Evolutionary conservation across 1,284 basidiomycete species (phyloP).

Genomic region (Marasmius fiardii): DNA sequence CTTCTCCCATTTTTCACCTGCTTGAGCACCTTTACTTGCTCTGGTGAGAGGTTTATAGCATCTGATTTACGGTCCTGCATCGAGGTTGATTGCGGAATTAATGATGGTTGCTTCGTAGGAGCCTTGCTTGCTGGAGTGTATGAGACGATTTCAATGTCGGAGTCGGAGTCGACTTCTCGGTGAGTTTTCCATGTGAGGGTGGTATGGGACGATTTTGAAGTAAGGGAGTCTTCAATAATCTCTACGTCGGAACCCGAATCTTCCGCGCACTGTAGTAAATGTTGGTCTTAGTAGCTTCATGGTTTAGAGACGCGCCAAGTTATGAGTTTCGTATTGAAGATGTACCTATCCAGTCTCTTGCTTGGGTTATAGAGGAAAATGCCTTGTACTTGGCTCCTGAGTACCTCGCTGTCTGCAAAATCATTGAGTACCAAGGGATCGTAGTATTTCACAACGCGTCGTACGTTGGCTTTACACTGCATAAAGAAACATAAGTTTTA

Average conservation of each 20-base stretch:
- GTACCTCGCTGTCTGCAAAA: conserved; percentile 41
- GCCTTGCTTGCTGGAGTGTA: conserved; percentile 1
- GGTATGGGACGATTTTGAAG: neutral
- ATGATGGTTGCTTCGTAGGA: neutral
- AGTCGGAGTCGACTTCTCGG: conserved; percentile 1
- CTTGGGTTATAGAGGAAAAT: conserved; percentile 38
- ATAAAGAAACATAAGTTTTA: neutral
- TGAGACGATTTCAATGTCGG: conserved; percentile 12
- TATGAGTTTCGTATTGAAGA: neutral
- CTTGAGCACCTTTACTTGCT: conserved; percentile 32
- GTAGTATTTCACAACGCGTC: neutral
- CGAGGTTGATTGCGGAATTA: neutral
- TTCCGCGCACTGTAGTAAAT: neutral
- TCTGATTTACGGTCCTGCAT: neutral
- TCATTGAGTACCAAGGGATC: neutral
- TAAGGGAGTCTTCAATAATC: neutral
- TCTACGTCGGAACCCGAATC: conserved; percentile 13
- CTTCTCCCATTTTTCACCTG: conserved; percentile 29
- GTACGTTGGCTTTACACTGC: conserved; percentile 40
- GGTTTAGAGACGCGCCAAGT: neutral
- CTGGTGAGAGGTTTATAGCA: conserved; percentile 27
- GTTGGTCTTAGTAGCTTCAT: neutral
- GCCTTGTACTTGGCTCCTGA: conserved; percentile 46
- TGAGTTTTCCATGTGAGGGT: neutral
- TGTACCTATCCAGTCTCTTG: conserved; percentile 42